Base-by-base conservation (phyloP, 805 yeast genomes). In the Debaryomyces prosopidis region DNA sequence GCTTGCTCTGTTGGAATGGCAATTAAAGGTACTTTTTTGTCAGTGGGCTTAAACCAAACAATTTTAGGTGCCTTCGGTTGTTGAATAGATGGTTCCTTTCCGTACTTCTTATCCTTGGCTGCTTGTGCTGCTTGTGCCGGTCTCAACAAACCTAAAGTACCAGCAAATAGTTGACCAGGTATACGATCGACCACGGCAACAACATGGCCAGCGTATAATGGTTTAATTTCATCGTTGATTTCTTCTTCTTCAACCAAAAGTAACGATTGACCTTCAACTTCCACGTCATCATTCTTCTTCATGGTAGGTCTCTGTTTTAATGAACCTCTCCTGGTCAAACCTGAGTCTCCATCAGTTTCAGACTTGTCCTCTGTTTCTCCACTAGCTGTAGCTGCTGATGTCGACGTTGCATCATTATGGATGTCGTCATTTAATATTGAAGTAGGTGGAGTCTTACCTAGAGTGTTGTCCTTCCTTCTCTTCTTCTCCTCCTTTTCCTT, bases 1-100 rank as follows among this genome's bases (percentile, higher is more conserved):
- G 97, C 99, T 65, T 94, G 96, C 59, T 94, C 99, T 1, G 97
- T 94, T 33, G 99, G 99, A 52, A 94, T 94, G 12, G 99, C 99
- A 72, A 94, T 91, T 52, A 94, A 76, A 4, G 99, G 99, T 16
- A 94, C 99, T 51, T 96, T 89, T 69, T 94, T 94, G 64, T 94
- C 99, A 1, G 97, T 91, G 32, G 99, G 99, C 63, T 94, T 94
- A 66, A 94, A 94, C 99, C 99, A 94, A 28, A 94, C 97, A 73
- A 94, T 94, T 63, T 94, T 94, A 28, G 99, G 99, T 36, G 81
- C 80, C 44, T 62, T 68, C 15, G 75, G 73, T 54, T 74, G 67
- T 47, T 67, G 75, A 14, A 71, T 69, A 12, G 74, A 65, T 5
- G 76, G 67, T 44, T 75, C 80, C 50, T 70, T 69, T 15, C 81